Percentiles rank a stretch among this genome's conserved stretches.
These are phyloP conservation scores for Chiua sp. DNA, from an alignment of 1,284 basidiomycete species.

Conservation along the genomic window DNA sequence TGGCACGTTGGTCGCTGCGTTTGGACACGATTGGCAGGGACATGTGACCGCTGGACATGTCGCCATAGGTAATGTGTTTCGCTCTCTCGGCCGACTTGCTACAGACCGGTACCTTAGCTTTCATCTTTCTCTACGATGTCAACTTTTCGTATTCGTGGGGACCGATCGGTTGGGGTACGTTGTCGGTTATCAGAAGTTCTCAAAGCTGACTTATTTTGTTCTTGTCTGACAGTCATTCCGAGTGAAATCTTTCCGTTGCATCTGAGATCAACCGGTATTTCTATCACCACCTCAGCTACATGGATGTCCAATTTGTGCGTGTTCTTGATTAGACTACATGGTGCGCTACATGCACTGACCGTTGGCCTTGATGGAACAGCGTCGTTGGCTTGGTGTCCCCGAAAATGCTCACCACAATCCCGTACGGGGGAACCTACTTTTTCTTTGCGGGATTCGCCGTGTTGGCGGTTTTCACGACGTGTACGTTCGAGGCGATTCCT, in stretches of 20 bases:
- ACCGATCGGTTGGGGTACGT: constrained; percentile 41
- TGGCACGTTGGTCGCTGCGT: constrained; percentile 35
- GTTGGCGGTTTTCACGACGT: constrained; percentile 36
- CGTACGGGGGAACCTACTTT: constrained; percentile 35
- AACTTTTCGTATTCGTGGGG: constrained; percentile 43
- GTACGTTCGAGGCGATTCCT: constrained; percentile 22
- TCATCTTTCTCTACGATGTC: constrained; percentile 39
- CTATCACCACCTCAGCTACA: constrained; percentile 38
- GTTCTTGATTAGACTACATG: not conserved
- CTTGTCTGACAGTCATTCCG: constrained; percentile 29
- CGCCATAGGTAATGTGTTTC: constrained; percentile 29
- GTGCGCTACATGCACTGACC: not conserved
- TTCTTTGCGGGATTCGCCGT: constrained; percentile 35
- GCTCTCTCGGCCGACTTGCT: not conserved
- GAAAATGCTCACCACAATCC: constrained; percentile 30
- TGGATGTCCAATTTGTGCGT: constrained; percentile 34
- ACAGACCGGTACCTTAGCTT: constrained; percentile 23
- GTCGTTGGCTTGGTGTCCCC: constrained; percentile 38
- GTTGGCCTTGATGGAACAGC: constrained; percentile 13
- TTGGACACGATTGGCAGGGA: constrained; percentile 32
- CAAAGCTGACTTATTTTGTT: not conserved
- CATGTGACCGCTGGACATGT: constrained; percentile 33
- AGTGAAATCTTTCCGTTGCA: constrained; percentile 41
- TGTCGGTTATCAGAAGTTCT: not conserved
- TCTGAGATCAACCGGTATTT: constrained; percentile 39